Evolutionary conservation across 2,329 filamentous ascomycete genomes (phyloP).

Genomic region (Hymenoscyphus linearis): DNA sequence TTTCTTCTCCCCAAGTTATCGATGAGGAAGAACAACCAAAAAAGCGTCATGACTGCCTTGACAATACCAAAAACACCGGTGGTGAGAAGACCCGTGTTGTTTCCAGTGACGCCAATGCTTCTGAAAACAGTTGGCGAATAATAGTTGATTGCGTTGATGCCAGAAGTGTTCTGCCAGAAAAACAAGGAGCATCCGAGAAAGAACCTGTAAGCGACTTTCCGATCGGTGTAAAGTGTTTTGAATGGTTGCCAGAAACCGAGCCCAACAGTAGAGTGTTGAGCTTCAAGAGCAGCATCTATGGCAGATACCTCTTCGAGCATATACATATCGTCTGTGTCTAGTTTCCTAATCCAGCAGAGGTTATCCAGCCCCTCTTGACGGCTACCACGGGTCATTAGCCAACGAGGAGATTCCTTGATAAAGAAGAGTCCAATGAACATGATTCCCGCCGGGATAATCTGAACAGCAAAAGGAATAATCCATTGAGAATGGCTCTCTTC

Average conservation of each 20-base stretch:
- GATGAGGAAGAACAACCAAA: conserved; percentile 19
- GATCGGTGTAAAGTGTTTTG: conserved; percentile 45
- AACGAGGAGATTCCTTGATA: conserved; percentile 62
- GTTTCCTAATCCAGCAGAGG: conserved; percentile 60
- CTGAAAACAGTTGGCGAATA: conserved; percentile 21
- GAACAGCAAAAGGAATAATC: conserved; percentile 56
- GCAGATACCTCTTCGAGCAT: conserved; percentile 61
- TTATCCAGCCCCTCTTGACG: conserved; percentile 53
- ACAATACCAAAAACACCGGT: conserved; percentile 37
- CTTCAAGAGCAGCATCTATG: conserved; percentile 64
- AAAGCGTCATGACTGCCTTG: conserved; percentile 18
- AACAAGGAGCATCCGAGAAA: conserved; percentile 52
- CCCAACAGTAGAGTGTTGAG: conserved; percentile 57
- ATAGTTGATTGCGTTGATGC: conserved; percentile 21
- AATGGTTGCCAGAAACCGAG: conserved; percentile 72
- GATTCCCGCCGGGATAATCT: conserved; percentile 61
- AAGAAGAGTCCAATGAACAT: conserved; percentile 55
- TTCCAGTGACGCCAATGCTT: conserved; percentile 34
- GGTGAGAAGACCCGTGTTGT: conserved; percentile 36
- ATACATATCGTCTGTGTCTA: conserved; percentile 43
- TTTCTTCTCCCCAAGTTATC: conserved; percentile 19
- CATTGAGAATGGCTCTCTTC: conserved; percentile 49
- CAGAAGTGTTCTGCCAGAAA: conserved; percentile 17
- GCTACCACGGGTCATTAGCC: conserved; percentile 59
- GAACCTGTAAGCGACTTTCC: conserved; percentile 62